Conservation (phyloP, 257 asterid species). For the Penstemon newberryi region DNA sequence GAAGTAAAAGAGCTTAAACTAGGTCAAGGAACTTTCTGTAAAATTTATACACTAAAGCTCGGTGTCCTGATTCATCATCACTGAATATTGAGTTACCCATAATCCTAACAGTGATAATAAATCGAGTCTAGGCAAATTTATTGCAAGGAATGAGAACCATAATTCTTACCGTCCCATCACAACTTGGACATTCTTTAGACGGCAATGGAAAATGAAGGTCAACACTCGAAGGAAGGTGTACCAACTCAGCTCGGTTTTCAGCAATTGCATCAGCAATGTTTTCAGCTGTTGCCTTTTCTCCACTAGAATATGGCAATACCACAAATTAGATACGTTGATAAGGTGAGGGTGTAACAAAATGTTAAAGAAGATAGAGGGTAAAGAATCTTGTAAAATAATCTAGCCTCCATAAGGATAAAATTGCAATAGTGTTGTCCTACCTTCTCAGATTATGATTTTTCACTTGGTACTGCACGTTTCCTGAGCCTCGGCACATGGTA, state of each 20-base stretch:
- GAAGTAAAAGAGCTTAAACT: constrained; percentile 14
- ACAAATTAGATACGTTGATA: constrained; percentile 21
- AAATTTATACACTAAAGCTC: background rate
- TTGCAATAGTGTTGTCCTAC: constrained; percentile 37
- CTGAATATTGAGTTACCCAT: constrained; percentile 9
- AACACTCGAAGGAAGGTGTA: constrained; percentile 81
- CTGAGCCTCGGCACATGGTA: constrained; percentile 92
- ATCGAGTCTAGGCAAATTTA: constrained; percentile 20
- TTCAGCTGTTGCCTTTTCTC: constrained; percentile 95
- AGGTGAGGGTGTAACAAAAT: constrained; percentile 3
- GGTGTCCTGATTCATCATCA: constrained; percentile 23
- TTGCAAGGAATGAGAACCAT: constrained; percentile 14
- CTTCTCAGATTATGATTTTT: constrained; percentile 76
- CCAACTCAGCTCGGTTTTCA: constrained; percentile 91
- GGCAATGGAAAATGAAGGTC: constrained; percentile 80
- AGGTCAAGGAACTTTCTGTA: constrained; percentile 10
- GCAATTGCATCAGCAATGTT: constrained; percentile 82
- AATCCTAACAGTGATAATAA: constrained; percentile 16
- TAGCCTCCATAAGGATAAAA: constrained; percentile 18
- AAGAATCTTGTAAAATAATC: constrained; percentile 10
- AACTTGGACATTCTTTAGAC: constrained; percentile 81
- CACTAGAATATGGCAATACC: constrained; percentile 47
- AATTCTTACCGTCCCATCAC: constrained; percentile 86
- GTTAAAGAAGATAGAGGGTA: background rate
- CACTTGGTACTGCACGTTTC: constrained; percentile 89